Conservation (phyloP, 441 rosid species). For the Melastoma candidum region DNA sequence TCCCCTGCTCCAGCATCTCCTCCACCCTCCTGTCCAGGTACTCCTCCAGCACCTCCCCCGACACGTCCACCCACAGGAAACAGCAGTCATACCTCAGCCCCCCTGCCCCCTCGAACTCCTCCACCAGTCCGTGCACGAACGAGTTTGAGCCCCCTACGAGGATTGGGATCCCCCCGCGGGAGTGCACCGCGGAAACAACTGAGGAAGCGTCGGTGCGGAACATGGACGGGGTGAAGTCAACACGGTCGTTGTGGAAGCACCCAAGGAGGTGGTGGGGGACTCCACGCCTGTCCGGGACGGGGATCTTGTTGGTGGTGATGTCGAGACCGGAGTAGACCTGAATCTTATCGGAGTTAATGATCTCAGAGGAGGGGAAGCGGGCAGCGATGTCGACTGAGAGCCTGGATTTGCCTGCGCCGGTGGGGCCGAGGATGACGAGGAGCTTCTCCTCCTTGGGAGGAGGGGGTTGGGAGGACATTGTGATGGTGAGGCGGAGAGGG, state of each 20-base stretch:
- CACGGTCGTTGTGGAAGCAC: conserved; percentile 24
- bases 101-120: conserved; percentile 30
- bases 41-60: conserved; percentile 40
- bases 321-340: conserved; percentile 71
- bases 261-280: conserved; percentile 80
- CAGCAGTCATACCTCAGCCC: conserved; percentile 63
- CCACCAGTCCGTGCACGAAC: conserved; percentile 55
- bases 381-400: conserved; percentile 71
- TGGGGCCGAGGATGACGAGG: conserved; percentile 77
- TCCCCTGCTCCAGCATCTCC: conserved; percentile 71
- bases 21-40: conserved; percentile 62
- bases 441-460: conserved; percentile 32
- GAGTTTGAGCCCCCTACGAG: conserved; percentile 91
- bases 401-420: conserved; percentile 71
- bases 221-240: conserved; percentile 39
- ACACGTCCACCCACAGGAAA: conserved; percentile 73
- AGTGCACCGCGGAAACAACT: conserved; percentile 28
- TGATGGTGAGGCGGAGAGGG: too few relatives aligned
- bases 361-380: conserved; percentile 34
- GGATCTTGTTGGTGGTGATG: conserved; percentile 70
- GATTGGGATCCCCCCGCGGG: conserved; percentile 43
- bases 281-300: conserved; percentile 38
- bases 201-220: conserved; percentile 42
- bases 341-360: conserved; percentile 83
- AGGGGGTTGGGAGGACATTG: conserved; percentile 16